Conservation (phyloP, 148 eudicot genomes). For the Talinum fruticosum region DNA sequence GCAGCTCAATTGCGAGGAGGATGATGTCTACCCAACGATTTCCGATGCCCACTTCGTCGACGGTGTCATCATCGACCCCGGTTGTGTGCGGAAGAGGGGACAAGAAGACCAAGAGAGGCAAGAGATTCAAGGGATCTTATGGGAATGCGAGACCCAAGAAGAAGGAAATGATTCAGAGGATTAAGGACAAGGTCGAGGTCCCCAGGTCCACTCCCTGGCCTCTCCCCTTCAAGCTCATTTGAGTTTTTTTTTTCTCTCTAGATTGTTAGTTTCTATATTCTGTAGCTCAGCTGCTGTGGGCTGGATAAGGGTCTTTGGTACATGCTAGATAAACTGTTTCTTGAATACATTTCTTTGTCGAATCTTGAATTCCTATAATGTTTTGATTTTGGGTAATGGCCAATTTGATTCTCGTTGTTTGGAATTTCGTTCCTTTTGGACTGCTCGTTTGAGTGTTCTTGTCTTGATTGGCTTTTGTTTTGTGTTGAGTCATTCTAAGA, state of each 20-base stretch:
- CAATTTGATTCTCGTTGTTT: background rate
- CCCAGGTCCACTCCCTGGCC: constrained; percentile 99
- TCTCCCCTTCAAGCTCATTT: constrained; percentile 93
- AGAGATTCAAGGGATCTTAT: constrained; percentile 83
- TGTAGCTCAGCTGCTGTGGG: background rate
- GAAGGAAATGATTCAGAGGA: constrained; percentile 69
- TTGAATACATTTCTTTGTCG: background rate
- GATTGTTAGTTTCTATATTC: background rate
- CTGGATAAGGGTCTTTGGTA: background rate
- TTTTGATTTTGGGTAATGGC: constrained; percentile 18
- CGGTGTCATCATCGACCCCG: constrained; percentile 31
- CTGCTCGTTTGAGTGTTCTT: background rate
- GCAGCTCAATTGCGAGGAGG: constrained; percentile 39
- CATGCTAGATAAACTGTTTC: background rate
- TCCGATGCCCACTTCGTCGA: constrained; percentile 21
- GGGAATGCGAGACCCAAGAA: constrained; percentile 79
- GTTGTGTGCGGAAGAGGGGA: constrained; percentile 88
- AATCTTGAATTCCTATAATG: background rate
- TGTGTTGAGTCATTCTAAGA: background rate
- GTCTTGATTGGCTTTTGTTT: background rate
- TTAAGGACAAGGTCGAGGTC: constrained; percentile 83
- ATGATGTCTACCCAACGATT: constrained; percentile 25
- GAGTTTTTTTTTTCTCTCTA: background rate
- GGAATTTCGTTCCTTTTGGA: background rate
- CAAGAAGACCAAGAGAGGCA: constrained; percentile 92